phyloP scores from a whole-genome alignment of 2,329 filamentous ascomycete genomes.

The Cladosporium sp. region DNA sequence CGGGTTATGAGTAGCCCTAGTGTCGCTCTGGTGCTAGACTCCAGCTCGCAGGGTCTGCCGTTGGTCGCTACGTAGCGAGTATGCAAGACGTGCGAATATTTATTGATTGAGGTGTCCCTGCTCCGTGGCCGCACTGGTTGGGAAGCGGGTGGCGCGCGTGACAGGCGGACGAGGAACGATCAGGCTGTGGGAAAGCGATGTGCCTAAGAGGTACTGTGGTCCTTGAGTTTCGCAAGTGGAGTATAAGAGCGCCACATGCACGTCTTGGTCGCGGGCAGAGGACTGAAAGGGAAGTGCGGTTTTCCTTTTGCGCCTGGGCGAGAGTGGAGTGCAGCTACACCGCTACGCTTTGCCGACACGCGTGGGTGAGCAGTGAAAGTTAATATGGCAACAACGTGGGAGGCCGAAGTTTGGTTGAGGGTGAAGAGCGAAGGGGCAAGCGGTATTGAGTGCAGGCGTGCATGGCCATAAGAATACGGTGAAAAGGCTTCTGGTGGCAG shows the following conservation, averaged over 20 bases:
- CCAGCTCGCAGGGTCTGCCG: slow-evolving; percentile 1
- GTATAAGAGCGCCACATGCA: slow-evolving; percentile 11
- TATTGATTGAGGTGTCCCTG: slow-evolving; percentile 12
- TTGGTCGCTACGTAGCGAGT: slow-evolving; percentile 10
- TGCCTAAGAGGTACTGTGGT: too few species aligned
- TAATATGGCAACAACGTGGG: neutral
- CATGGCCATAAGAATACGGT: neutral
- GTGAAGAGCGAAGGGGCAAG: neutral
- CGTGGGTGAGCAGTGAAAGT: slow-evolving; percentile 2
- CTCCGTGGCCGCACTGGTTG: slow-evolving; percentile 10
- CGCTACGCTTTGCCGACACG: slow-evolving; percentile 5
- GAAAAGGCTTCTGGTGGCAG: neutral
- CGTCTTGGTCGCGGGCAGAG: neutral
- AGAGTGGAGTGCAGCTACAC: slow-evolving; percentile 13
- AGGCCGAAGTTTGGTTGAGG: slow-evolving; percentile 6
- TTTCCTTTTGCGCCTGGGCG: slow-evolving; percentile 14
- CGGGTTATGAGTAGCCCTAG: slow-evolving; percentile 10
- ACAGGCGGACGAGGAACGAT: slow-evolving; percentile 2
- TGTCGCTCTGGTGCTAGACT: neutral
- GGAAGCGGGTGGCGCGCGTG: slow-evolving; percentile 13
- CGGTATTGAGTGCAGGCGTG: neutral
- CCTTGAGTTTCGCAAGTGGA: slow-evolving; percentile 5
- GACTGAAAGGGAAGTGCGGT: slow-evolving; percentile 3
- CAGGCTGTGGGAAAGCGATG: neutral
- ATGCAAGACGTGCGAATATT: slow-evolving; percentile 9